phyloP scores from a whole-genome alignment of 306 rosid species.

The Casuarina equisetifolia region DNA sequence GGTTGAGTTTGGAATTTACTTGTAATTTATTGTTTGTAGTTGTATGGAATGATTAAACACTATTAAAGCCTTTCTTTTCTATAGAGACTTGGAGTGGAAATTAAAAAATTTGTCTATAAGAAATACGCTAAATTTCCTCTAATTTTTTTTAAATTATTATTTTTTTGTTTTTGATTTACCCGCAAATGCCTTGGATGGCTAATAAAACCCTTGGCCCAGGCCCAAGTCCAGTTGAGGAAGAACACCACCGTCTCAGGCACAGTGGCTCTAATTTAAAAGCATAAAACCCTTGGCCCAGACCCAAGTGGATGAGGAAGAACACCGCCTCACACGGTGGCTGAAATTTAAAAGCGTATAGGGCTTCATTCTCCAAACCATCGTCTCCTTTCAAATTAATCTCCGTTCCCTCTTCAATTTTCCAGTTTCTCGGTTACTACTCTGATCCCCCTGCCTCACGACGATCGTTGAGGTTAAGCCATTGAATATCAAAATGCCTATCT shows the following conservation, averaged over 20 bases:
- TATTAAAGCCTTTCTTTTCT: too few species aligned
- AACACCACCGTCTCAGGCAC: neutral
- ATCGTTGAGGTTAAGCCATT: neutral
- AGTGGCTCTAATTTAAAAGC: too few species aligned
- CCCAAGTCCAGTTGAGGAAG: neutral
- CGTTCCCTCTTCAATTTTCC: neutral
- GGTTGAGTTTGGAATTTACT: too few species aligned
- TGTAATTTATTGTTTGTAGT: too few species aligned
- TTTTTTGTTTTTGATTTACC: too few species aligned
- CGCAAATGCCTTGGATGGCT: too few species aligned
- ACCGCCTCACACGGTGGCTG: neutral
- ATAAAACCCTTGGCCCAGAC: neutral
- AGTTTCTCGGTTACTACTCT: neutral
- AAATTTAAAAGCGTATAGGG: neutral
- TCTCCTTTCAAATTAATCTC: neutral
- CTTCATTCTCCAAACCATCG: neutral
- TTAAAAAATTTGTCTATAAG: too few species aligned
- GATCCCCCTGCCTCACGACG: neutral
- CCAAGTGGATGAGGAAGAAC: neutral
- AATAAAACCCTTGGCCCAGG: neutral
- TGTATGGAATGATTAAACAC: too few species aligned
- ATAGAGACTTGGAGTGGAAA: too few species aligned
- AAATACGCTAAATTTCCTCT: too few species aligned
- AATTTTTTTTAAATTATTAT: too few species aligned
- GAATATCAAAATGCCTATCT: slow-evolving; percentile 46